These are phyloP conservation scores for Physcomitrium patens DNA, from an alignment of 225 moss, liverwort and hornwort genomes.

Conservation along the genomic window DNA sequence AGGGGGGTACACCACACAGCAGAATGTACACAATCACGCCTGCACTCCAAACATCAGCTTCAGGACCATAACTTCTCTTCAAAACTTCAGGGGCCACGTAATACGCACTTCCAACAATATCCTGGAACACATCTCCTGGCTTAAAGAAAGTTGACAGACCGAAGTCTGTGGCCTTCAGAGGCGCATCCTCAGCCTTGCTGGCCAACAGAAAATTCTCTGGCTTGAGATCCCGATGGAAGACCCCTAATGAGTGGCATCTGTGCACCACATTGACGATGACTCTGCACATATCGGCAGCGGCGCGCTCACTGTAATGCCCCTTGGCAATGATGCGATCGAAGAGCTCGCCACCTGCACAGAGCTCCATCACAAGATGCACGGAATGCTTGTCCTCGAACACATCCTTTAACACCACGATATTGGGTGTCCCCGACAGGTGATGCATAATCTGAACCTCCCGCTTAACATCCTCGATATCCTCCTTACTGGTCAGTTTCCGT, in stretches of 20 bases:
- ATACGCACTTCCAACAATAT: slow-evolving; percentile 58
- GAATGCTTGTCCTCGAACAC: slow-evolving; percentile 57
- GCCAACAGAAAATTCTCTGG: slow-evolving; percentile 58
- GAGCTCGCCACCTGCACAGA: slow-evolving; percentile 61
- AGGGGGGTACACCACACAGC: slow-evolving; percentile 59
- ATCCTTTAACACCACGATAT: slow-evolving; percentile 52
- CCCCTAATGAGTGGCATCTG: slow-evolving; percentile 55
- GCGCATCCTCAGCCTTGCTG: slow-evolving; percentile 49
- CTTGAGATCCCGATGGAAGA: slow-evolving; percentile 61
- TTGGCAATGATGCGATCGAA: slow-evolving; percentile 59
- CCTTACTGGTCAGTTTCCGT: slow-evolving; percentile 50
- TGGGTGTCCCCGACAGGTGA: slow-evolving; percentile 48
- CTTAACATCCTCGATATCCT: slow-evolving; percentile 55
- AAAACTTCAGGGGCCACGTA: slow-evolving; percentile 63
- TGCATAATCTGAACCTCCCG: slow-evolving; percentile 66
- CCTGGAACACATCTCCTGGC: slow-evolving; percentile 47
- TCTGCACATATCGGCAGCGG: slow-evolving; percentile 49
- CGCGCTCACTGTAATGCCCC: slow-evolving; percentile 66
- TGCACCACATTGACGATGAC: slow-evolving; percentile 61
- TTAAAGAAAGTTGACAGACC: slow-evolving; percentile 60
- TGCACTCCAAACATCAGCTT: slow-evolving; percentile 65
- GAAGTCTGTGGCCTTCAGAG: slow-evolving; percentile 59
- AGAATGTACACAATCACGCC: slow-evolving; percentile 62
- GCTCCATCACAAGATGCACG: slow-evolving; percentile 59
- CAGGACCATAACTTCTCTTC: slow-evolving; percentile 52